Evolutionary conservation across 805 yeast genomes (phyloP), one percentile per base, ranked within the genome.

Genomic region (Wickerhamomyces alni): DNA sequence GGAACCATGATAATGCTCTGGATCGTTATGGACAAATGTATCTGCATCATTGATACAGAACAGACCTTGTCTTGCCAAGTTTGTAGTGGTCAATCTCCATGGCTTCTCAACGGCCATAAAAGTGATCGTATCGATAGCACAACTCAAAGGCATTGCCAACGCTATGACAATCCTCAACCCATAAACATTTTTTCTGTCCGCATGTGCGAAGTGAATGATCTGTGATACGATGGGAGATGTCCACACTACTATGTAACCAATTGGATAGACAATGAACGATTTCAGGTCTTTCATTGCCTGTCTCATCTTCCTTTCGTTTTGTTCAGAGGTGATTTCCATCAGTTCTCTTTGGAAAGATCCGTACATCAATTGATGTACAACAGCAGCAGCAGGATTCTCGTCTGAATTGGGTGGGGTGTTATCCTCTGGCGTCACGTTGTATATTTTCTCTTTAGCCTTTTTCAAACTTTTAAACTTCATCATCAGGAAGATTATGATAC

Each of bases 91-190:
- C 10, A 35, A 36, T 5, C 38, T 34, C 95, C 95, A 87, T 1
- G 95, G 95, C 43, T 69, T 71, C 54, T 87, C 96, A 38, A 93
- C 68, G 40, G 78, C 74, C 28, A 82, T 62, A 52, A 87, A 87
- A 16, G 87, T 94, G 17, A 76, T 43, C 0, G 87, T 70, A 55
- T 88, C 95, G 17, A 87, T 76, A 17, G 79, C 68, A 44, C 95
- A 87, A 58, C 82, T 82, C 51, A 83, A 69, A 2, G 95, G 89
- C 57, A 84, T 85, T 66, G 80, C 76, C 43, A 80, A 77, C 0
- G 91, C 84, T 13, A 83, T 76, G 11, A 44, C 31, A 8, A 48
- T 6, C 1, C 35, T 16, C 2, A 52, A 32, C 0, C 22, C 43
- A 26, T 35, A 47, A 0, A 55, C 48, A 8, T 36, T 24, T 2